These are phyloP conservation scores for Diaporthe caulivora DNA, from an alignment of 2,329 filamentous ascomycete genomes.

Conservation along the genomic window DNA sequence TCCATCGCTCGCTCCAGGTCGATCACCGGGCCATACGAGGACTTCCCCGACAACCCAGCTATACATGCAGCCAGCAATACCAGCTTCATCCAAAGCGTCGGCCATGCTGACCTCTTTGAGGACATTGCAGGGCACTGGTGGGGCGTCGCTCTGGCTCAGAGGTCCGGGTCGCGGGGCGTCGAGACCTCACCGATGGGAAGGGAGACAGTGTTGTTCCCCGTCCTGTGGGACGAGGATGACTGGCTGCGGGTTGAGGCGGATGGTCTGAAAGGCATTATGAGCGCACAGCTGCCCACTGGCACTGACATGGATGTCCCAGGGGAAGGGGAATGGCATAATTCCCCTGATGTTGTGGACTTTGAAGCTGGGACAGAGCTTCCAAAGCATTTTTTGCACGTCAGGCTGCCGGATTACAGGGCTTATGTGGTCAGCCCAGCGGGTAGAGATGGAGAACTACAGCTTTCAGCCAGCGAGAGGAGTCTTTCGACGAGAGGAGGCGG, in stretches of 20 bases:
- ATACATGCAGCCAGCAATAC: constrained; percentile 44
- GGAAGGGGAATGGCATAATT: not conserved
- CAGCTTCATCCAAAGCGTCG: constrained; percentile 42
- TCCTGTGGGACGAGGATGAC: constrained; percentile 60
- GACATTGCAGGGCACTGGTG: constrained; percentile 43
- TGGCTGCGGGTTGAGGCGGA: constrained; percentile 51
- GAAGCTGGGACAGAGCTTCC: not conserved
- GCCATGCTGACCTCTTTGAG: constrained; percentile 46
- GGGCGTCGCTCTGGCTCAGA: constrained; percentile 22
- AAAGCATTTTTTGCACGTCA: not conserved
- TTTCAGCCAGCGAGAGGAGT: not conserved
- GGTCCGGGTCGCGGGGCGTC: not conserved
- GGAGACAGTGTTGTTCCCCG: constrained; percentile 63
- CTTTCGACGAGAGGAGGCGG: not conserved
- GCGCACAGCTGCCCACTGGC: not conserved
- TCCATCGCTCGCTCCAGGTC: constrained; percentile 44
- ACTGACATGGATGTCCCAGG: not conserved
- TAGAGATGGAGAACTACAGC: not conserved
- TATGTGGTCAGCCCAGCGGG: not conserved
- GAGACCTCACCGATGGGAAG: constrained; percentile 64
- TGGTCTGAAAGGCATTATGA: not conserved
- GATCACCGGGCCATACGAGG: constrained; percentile 48
- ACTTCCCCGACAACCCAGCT: constrained; percentile 49
- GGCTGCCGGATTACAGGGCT: not conserved
- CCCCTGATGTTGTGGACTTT: constrained; percentile 1